These are phyloP conservation scores for Panicum hallii DNA, from an alignment of 202 grass and related monocot species.

Conservation along the genomic window DNA sequence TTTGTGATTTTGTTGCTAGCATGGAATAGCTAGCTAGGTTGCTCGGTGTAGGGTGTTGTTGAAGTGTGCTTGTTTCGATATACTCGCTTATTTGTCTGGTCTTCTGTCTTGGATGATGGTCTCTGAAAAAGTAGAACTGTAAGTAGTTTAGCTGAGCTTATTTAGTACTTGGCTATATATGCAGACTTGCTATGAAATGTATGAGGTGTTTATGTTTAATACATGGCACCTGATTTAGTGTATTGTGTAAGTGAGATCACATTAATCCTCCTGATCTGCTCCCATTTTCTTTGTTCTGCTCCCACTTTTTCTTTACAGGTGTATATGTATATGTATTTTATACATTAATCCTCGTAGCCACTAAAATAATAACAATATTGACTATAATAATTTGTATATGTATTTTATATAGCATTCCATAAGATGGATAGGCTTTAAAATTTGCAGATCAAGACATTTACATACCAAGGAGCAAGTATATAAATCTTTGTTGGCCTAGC, in stretches of 20 bases:
- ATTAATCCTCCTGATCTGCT: background rate
- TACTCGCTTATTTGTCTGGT: constrained; percentile 5
- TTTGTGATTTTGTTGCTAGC: constrained; percentile 5
- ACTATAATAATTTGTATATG: too few species aligned
- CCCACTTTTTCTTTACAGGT: background rate
- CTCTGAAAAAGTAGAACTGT: background rate
- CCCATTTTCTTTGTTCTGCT: background rate
- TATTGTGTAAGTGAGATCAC: background rate
- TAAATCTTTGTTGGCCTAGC: too few species aligned
- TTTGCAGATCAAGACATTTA: too few species aligned
- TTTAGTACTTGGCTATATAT: background rate
- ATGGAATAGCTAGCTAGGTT: background rate
- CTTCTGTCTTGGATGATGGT: constrained; percentile 50
- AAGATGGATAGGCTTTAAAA: too few species aligned
- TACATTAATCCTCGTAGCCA: too few species aligned
- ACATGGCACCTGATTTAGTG: background rate
- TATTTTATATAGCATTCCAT: too few species aligned
- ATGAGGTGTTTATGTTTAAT: background rate
- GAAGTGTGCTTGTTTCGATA: background rate
- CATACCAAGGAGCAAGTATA: too few species aligned
- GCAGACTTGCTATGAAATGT: background rate
- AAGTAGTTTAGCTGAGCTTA: background rate
- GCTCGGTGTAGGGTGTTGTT: background rate
- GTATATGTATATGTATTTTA: too few species aligned
- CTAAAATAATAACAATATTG: too few species aligned